These are phyloP conservation scores for Penicillium bovifimosum DNA, from an alignment of 495 filamentous ascomycete genomes.

Conservation along the genomic window DNA sequence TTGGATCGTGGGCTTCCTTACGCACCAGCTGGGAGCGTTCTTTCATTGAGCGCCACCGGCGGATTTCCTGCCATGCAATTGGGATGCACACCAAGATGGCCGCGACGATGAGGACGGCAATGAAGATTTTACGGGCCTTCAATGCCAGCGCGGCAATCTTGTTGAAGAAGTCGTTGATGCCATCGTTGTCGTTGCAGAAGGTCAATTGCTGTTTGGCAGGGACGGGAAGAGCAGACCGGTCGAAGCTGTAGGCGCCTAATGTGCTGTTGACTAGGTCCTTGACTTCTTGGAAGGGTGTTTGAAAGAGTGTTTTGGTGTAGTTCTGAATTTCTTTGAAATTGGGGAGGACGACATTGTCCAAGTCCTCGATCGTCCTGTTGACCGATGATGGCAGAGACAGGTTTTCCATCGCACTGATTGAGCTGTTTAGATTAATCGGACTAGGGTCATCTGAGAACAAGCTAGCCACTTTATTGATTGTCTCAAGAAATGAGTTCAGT, in stretches of 20 bases:
- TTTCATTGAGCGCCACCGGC: slow-evolving; percentile 68
- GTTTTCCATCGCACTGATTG: slow-evolving; percentile 59
- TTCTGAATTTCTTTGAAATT: slow-evolving; percentile 77
- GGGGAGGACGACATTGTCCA: slow-evolving; percentile 73
- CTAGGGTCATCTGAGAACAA: slow-evolving; percentile 37
- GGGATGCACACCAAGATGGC: slow-evolving; percentile 69
- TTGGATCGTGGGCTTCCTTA: slow-evolving; percentile 62
- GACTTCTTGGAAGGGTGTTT: slow-evolving; percentile 70
- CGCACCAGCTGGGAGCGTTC: slow-evolving; percentile 61
- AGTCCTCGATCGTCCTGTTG: slow-evolving; percentile 54
- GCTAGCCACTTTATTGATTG: slow-evolving; percentile 35
- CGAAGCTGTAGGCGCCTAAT: slow-evolving; percentile 67
- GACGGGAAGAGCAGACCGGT: slow-evolving; percentile 69
- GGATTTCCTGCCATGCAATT: slow-evolving; percentile 74
- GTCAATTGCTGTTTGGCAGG: slow-evolving; percentile 73
- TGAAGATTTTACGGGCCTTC: slow-evolving; percentile 65
- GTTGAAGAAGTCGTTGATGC: slow-evolving; percentile 83
- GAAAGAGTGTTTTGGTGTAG: slow-evolving; percentile 63
- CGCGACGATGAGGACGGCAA: slow-evolving; percentile 60
- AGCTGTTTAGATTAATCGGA: slow-evolving; percentile 51
- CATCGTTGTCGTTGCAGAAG: slow-evolving; percentile 83
- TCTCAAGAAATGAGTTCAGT: slow-evolving; percentile 53
- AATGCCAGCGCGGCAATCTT: slow-evolving; percentile 53
- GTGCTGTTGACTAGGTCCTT: slow-evolving; percentile 62
- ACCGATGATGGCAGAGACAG: slow-evolving; percentile 63